These are phyloP conservation scores for Tulasnella sp. DNA, from an alignment of 768 basidiomycete species.

Conservation along the genomic window DNA sequence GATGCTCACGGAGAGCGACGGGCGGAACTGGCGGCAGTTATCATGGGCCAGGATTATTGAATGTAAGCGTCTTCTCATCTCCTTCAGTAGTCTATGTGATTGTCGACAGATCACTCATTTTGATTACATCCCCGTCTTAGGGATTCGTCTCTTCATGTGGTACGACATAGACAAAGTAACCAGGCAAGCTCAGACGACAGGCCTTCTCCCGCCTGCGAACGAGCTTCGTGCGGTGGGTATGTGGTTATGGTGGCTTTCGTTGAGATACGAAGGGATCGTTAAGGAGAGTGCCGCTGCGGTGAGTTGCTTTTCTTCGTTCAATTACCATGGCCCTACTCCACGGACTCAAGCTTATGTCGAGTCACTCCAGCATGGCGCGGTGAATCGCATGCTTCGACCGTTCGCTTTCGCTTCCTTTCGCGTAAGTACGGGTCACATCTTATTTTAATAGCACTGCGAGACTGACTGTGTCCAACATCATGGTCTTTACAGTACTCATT, in stretches of 20 bases:
- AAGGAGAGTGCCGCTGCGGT: constrained; percentile 4
- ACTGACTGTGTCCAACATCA: too few species aligned
- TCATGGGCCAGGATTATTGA: constrained; percentile 2
- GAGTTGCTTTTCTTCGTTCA: background rate
- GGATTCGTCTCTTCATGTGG: constrained; percentile 6
- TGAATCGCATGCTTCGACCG: constrained; percentile 13
- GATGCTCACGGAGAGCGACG: constrained; percentile 17
- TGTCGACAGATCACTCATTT: too few species aligned
- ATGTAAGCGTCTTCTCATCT: background rate
- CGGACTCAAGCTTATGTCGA: background rate
- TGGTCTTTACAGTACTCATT: background rate
- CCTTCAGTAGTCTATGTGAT: background rate
- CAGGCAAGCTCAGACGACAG: background rate
- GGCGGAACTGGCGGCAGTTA: constrained; percentile 6
- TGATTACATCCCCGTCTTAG: background rate
- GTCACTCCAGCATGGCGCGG: background rate
- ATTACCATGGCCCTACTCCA: background rate
- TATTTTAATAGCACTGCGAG: background rate
- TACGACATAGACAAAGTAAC: constrained; percentile 4
- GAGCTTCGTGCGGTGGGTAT: background rate
- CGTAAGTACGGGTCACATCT: background rate
- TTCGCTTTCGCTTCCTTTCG: constrained; percentile 14
- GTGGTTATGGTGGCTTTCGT: constrained; percentile 11
- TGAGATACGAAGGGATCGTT: background rate
- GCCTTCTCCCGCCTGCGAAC: background rate